These are phyloP conservation scores for Mortierella sp. DNA, from an alignment of 371 early-diverging fungal species.

Conservation along the genomic window DNA sequence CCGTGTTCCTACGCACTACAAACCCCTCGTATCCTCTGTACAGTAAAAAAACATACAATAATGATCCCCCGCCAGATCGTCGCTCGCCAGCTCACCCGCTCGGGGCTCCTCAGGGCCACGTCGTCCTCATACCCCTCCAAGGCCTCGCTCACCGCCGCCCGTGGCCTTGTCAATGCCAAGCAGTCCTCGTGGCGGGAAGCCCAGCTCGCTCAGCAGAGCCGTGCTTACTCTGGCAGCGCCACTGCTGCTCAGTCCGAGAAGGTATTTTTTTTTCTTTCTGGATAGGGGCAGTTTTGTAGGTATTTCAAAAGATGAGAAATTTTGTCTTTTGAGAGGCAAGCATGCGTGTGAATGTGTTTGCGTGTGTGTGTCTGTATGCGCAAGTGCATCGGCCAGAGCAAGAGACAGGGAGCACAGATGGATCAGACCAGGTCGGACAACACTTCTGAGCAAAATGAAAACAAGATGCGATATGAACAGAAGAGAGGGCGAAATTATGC, in stretches of 20 bases:
- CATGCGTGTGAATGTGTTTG: not conserved
- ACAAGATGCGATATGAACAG: slow-evolving; percentile 4
- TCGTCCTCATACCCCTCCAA: slow-evolving; percentile 27
- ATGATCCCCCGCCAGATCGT: slow-evolving; percentile 41
- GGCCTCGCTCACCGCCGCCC: slow-evolving; percentile 30
- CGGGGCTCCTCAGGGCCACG: slow-evolving; percentile 28
- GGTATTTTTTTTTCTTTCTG: slow-evolving; percentile 30
- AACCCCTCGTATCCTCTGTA: not conserved
- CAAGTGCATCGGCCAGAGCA: not conserved
- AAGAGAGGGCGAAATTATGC: not conserved
- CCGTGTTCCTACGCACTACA: not conserved
- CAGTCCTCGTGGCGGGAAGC: slow-evolving; percentile 41
- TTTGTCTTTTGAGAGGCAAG: not conserved
- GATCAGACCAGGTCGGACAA: slow-evolving; percentile 14
- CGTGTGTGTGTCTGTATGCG: not conserved
- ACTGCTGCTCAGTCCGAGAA: slow-evolving; percentile 56
- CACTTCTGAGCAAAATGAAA: not conserved
- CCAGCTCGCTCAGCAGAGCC: slow-evolving; percentile 15
- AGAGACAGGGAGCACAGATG: not conserved
- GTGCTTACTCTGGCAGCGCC: slow-evolving; percentile 43
- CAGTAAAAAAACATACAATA: not conserved
- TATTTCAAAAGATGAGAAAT: not conserved
- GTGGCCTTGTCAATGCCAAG: slow-evolving; percentile 39
- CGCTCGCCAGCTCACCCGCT: slow-evolving; percentile 31
- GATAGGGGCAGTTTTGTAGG: not conserved